These are phyloP conservation scores for Arctium lappa DNA, from an alignment of 129 eudicot genomes.

Conservation along the genomic window DNA sequence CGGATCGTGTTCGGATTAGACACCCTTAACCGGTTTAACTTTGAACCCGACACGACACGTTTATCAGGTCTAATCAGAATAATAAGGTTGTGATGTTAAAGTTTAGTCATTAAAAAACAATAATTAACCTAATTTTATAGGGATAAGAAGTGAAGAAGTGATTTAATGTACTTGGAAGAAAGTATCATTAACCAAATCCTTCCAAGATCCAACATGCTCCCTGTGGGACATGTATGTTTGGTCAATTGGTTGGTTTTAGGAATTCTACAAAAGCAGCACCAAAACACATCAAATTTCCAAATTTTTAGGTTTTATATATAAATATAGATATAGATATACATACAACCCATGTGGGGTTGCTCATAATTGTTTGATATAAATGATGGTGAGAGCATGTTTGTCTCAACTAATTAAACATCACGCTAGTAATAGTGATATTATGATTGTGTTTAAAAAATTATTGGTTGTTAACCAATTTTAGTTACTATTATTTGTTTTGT, in stretches of 20 bases:
- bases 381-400: constrained; percentile 26
- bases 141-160: background rate
- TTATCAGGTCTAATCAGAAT: too few relatives aligned
- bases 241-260: background rate
- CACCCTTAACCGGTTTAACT: too few relatives aligned
- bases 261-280: background rate
- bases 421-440: constrained; percentile 34
- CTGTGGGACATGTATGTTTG: constrained; percentile 22
- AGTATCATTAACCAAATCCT: constrained; percentile 8
- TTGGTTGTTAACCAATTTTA: background rate
- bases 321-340: background rate
- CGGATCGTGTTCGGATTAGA: too few relatives aligned
- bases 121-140: background rate
- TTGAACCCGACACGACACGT: too few relatives aligned
- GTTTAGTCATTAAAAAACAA: background rate
- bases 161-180: background rate
- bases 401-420: constrained; percentile 25
- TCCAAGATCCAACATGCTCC: constrained; percentile 20
- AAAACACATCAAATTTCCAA: background rate
- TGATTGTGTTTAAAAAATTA: constrained; percentile 11
- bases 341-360: constrained; percentile 8
- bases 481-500: background rate
- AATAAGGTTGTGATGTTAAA: background rate
- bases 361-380: constrained; percentile 17
- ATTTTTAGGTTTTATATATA: background rate